Evolutionary conservation across 2,329 filamentous ascomycete species (phyloP).

Genomic region (Scytalidium sp.): DNA sequence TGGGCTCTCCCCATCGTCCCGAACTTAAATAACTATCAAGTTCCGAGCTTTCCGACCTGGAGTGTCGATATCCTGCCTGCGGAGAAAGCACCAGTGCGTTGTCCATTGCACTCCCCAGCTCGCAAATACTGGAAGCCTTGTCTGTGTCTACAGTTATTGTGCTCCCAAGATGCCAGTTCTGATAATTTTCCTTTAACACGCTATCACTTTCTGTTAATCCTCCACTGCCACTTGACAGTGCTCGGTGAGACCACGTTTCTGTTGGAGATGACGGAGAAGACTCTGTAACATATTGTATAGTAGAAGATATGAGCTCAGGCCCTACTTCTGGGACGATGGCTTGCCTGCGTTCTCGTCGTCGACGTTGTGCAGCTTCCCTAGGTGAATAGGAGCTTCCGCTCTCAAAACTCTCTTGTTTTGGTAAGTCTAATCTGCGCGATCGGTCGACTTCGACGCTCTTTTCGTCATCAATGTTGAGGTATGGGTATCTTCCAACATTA

Average conservation of each 20-base stretch:
- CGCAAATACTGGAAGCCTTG: neutral
- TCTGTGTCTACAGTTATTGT: neutral
- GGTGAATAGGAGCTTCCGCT: slow-evolving; percentile 6
- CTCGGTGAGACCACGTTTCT: neutral
- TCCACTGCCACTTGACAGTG: neutral
- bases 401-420: slow-evolving; percentile 9
- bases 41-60: no score
- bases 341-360: slow-evolving; percentile 11
- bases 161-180: neutral
- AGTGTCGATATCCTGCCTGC: no score
- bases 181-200: neutral
- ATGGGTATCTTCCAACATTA: no score
- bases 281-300: neutral
- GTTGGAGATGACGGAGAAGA: neutral
- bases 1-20: no score
- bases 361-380: slow-evolving; percentile 8
- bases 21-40: no score
- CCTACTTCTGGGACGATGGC: neutral
- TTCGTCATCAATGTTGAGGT: no score
- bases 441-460: neutral
- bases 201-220: neutral
- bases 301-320: neutral
- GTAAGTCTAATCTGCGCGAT: neutral
- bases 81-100: neutral
- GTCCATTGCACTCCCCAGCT: neutral